Percentiles rank a stretch among this genome's conserved stretches.
phyloP scores from a whole-genome alignment of 305 asterid genomes.

The Solanum aculeatissimum region DNA sequence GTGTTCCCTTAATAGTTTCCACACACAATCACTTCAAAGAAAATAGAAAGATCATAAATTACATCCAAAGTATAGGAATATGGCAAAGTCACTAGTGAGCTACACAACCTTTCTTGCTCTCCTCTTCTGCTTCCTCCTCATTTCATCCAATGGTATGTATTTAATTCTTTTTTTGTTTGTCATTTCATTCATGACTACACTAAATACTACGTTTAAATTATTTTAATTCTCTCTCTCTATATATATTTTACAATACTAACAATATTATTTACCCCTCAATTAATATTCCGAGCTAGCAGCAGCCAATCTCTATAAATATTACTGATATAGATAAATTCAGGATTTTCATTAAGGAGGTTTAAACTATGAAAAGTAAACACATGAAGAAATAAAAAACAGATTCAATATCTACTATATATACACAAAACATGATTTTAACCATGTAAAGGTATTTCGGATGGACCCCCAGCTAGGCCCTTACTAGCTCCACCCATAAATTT shows the following conservation, averaged over 20 bases:
- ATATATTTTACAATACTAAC: background rate
- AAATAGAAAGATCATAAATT: background rate
- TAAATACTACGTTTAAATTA: background rate
- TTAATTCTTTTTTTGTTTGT: background rate
- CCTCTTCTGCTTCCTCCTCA: conserved; percentile 27
- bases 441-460: too few relatives aligned
- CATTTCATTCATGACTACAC: background rate
- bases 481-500: background rate
- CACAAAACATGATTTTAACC: too few relatives aligned
- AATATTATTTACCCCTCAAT: background rate
- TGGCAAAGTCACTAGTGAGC: conserved; percentile 12
- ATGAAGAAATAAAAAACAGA: too few relatives aligned
- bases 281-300: conserved; percentile 8
- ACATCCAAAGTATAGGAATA: background rate
- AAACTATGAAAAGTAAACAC: background rate
- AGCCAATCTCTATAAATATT: background rate
- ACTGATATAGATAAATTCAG: background rate
- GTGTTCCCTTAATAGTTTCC: background rate
- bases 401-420: too few relatives aligned
- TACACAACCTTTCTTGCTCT: conserved; percentile 12
- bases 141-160: conserved; percentile 22
- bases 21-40: background rate
- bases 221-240: background rate
- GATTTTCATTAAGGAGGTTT: background rate
- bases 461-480: background rate